Percentiles rank a stretch among this genome's conserved stretches.
Conservation (phyloP, 2,329 filamentous ascomycete species). For the Verticillium dahliae region DNA sequence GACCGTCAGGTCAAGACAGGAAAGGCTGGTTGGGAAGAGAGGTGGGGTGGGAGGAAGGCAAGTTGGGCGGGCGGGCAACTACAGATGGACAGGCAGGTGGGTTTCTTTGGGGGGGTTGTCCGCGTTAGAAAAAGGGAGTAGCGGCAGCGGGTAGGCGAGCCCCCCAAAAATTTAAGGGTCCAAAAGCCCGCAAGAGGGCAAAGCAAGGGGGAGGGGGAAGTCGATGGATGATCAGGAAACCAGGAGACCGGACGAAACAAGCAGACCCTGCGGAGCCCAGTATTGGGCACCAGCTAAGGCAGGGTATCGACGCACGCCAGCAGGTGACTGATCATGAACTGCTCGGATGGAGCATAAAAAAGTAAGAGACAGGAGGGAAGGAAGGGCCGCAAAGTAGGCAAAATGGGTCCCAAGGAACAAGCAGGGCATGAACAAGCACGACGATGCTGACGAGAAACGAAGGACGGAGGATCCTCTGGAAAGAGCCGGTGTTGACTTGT, state of each 20-base stretch:
- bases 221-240: conserved; percentile 6
- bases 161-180: conserved; percentile 7
- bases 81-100: neutral
- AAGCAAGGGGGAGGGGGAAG: conserved; percentile 13
- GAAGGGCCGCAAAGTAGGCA: neutral
- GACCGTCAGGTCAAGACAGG: conserved; percentile 7
- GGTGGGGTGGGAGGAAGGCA: conserved; percentile 8
- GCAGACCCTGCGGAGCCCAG: neutral
- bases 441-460: neutral
- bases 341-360: too few relatives aligned
- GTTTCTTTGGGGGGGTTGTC: too few relatives aligned
- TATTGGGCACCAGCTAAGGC: neutral
- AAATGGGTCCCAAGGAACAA: neutral
- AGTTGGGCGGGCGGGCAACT: conserved; percentile 4
- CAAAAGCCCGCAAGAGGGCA: conserved; percentile 8
- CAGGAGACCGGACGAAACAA: neutral
- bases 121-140: conserved; percentile 3
- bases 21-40: neutral
- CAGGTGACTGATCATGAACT: neutral
- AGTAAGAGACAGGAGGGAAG: neutral
- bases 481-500: neutral
- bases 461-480: neutral
- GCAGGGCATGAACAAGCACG: neutral
- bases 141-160: conserved; percentile 6
- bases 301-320: neutral